Evolutionary conservation across 208 protist species (phyloP).

Genomic region (Trypanosoma avium): DNA sequence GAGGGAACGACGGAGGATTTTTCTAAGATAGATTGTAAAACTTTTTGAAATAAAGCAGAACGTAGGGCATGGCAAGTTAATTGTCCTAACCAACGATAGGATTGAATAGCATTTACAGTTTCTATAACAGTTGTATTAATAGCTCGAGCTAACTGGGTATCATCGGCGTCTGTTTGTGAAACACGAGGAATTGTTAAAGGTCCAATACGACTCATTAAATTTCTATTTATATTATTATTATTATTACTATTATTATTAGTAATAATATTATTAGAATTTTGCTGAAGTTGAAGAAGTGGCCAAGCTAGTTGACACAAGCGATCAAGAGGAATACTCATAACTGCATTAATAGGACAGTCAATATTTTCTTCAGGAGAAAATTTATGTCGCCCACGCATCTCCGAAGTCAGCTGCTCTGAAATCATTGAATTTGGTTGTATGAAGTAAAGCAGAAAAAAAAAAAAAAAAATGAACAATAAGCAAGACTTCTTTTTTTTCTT

Average conservation of each 20-base stretch:
- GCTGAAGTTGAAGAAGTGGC: conserved; percentile 34
- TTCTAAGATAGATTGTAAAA: conserved; percentile 14
- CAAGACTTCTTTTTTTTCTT: no score
- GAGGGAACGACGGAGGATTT: conserved; percentile 11
- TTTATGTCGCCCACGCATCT: neutral
- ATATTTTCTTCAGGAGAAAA: conserved; percentile 13
- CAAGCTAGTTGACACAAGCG: conserved; percentile 46
- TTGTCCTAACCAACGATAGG: conserved; percentile 9
- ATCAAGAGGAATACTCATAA: conserved; percentile 49
- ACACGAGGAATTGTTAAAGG: conserved; percentile 2
- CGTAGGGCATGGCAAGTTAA: conserved; percentile 26
- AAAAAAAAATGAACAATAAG: no score
- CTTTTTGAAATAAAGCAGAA: conserved; percentile 15
- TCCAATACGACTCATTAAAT: no score
- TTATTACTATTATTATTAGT: neutral
- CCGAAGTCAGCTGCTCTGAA: conserved; percentile 3
- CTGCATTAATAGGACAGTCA: conserved; percentile 35
- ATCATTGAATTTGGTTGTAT: no score
- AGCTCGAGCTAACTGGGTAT: conserved; percentile 1
- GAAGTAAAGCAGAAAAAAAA: no score
- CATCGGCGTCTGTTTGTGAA: conserved; percentile 15
- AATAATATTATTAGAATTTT: neutral
- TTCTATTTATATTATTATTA: neutral
- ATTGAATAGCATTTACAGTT: conserved; percentile 1
- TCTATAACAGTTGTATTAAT: conserved; percentile 16